These are phyloP conservation scores for Liriodendron chinense DNA, from an alignment of 164 flowering plant species.

Conservation along the genomic window DNA sequence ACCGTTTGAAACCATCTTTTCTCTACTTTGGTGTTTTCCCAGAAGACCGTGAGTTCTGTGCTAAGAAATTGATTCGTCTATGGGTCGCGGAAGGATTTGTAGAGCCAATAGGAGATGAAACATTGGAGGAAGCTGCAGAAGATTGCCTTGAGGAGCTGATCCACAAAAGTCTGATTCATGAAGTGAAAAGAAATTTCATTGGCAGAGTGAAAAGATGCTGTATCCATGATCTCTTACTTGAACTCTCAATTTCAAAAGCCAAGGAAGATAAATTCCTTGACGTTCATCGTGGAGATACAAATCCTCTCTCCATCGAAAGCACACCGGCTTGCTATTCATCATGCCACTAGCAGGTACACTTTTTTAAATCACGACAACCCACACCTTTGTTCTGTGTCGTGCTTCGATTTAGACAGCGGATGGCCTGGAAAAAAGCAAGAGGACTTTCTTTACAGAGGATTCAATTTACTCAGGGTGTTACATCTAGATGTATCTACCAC, in stretches of 20 bases:
- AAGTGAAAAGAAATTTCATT: conserved; percentile 30
- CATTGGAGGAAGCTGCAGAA: conserved; percentile 35
- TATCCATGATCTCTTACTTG: conserved; percentile 32
- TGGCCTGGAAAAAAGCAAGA: too few relatives aligned
- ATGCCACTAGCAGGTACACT: too few relatives aligned
- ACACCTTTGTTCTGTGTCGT: too few relatives aligned
- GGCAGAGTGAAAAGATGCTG: conserved; percentile 35
- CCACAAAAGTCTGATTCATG: conserved; percentile 44
- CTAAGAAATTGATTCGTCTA: conserved; percentile 35
- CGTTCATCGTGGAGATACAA: too few relatives aligned
- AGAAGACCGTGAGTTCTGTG: conserved; percentile 36
- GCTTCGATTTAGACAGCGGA: too few relatives aligned
- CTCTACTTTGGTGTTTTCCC: conserved; percentile 24
- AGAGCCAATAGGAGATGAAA: conserved; percentile 24
- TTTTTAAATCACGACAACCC: too few relatives aligned
- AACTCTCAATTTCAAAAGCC: conserved; percentile 4
- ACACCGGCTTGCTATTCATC: too few relatives aligned
- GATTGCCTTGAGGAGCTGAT: conserved; percentile 40
- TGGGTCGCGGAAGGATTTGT: conserved; percentile 55
- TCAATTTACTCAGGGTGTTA: too few relatives aligned
- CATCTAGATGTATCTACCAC: too few relatives aligned
- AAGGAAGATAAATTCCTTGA: not conserved
- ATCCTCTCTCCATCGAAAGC: too few relatives aligned
- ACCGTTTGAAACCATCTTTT: too few relatives aligned
- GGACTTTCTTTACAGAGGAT: too few relatives aligned